Evolutionary conservation across 2,329 filamentous ascomycete species (phyloP).

Genomic region (Colletotrichum chlorophyti): DNA sequence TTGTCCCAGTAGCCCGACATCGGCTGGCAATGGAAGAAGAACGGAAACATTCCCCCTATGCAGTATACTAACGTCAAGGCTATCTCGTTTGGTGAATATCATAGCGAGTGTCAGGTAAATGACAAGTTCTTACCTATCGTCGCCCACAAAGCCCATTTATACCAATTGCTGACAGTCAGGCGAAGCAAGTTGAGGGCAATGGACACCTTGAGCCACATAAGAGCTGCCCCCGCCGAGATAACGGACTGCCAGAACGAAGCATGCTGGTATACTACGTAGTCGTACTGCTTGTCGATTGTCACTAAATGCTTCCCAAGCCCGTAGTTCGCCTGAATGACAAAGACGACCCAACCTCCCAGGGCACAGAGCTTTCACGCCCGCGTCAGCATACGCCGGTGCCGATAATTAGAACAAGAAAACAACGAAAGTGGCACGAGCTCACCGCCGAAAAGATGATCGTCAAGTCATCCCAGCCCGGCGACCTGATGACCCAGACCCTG

Average conservation of each 20-base stretch:
- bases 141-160: constrained; percentile 33
- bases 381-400: too few species aligned
- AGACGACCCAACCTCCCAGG: constrained; percentile 39
- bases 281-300: constrained; percentile 40
- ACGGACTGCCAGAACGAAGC: constrained; percentile 30
- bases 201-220: background rate
- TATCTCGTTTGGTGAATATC: background rate
- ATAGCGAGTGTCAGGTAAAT: background rate
- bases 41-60: constrained; percentile 30
- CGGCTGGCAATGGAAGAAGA: constrained; percentile 32
- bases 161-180: constrained; percentile 33
- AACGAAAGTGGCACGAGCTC: background rate
- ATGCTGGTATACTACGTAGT: constrained; percentile 44
- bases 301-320: constrained; percentile 53
- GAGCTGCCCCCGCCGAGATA: background rate
- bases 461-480: constrained; percentile 5
- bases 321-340: constrained; percentile 49
- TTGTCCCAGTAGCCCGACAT: constrained; percentile 32
- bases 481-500: background rate
- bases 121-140: constrained; percentile 32
- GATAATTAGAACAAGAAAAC: constrained; percentile 20
- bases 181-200: constrained; percentile 29
- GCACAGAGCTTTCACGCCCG: too few species aligned
- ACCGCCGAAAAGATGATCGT: constrained; percentile 35
- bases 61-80: constrained; percentile 30